These are phyloP conservation scores for Trichoderma erinaceum DNA, from an alignment of 495 filamentous ascomycete genomes.

Conservation along the genomic window DNA sequence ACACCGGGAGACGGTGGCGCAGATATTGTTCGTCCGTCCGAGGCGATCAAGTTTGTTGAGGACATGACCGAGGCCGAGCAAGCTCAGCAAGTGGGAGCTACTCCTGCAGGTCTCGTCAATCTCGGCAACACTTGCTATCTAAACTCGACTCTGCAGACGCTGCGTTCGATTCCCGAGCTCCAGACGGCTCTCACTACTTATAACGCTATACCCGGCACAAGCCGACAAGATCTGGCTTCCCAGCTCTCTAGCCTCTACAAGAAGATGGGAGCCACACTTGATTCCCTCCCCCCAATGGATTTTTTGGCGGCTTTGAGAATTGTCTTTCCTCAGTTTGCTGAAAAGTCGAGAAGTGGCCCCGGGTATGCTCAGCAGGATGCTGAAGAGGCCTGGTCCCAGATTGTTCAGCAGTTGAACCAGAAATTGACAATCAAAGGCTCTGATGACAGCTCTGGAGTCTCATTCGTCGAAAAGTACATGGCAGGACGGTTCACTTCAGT, in stretches of 20 bases:
- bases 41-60: conserved; percentile 82
- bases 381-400: conserved; percentile 97
- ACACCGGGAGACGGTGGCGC: conserved; percentile 63
- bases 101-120: conserved; percentile 83
- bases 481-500: conserved; percentile 69
- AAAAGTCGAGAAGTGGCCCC: conserved; percentile 69
- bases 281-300: conserved; percentile 75
- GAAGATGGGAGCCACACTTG: conserved; percentile 87
- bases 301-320: conserved; percentile 79
- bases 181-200: conserved; percentile 74
- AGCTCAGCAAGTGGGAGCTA: conserved; percentile 74
- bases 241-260: conserved; percentile 84
- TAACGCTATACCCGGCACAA: conserved; percentile 33
- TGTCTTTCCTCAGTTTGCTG: conserved; percentile 89
- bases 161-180: conserved; percentile 85
- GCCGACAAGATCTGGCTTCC: conserved; percentile 65
- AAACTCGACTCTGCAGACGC: conserved; percentile 88
- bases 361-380: conserved; percentile 96
- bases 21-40: conserved; percentile 65
- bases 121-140: conserved; percentile 97
- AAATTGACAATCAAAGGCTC: conserved; percentile 63
- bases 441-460: conserved; percentile 37
- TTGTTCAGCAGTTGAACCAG: conserved; percentile 74
- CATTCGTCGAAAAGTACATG: conserved; percentile 88
- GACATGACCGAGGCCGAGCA: conserved; percentile 97